Percentiles rank a stretch among this genome's conserved stretches.
These are phyloP conservation scores for Saturnispora dispora DNA, from an alignment of 805 yeast genomes.

Conservation along the genomic window DNA sequence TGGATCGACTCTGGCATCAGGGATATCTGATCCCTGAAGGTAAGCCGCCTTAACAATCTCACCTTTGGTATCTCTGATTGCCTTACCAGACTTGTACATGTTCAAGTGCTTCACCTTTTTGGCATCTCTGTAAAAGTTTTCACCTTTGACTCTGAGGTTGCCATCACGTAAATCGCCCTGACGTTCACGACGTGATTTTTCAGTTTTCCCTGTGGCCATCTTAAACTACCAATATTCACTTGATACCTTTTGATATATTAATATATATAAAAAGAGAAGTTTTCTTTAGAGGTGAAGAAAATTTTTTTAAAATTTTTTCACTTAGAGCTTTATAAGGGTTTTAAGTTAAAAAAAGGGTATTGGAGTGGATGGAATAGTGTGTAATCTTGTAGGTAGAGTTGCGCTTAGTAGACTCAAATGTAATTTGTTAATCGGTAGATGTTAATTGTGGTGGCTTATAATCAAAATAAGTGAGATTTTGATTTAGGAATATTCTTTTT, in stretches of 20 bases:
- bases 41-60: slow-evolving; percentile 82
- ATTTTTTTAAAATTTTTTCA: neutral
- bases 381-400: no score
- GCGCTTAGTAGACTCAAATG: no score
- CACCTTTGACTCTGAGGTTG: slow-evolving; percentile 90
- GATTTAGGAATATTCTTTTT: neutral
- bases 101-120: slow-evolving; percentile 80
- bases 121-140: slow-evolving; percentile 91
- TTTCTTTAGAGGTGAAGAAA: neutral
- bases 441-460: neutral
- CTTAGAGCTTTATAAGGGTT: neutral
- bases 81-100: slow-evolving; percentile 90
- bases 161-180: slow-evolving; percentile 81
- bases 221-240: neutral
- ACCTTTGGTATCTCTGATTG: slow-evolving; percentile 79
- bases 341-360: neutral
- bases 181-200: slow-evolving; percentile 75
- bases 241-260: neutral
- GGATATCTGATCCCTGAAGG: slow-evolving; percentile 78
- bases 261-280: neutral
- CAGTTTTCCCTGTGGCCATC: slow-evolving; percentile 94
- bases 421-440: no score
- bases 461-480: neutral
- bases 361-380: neutral
- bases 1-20: slow-evolving; percentile 90